These are phyloP conservation scores for Grosmannia serpens DNA, from an alignment of 2,329 filamentous ascomycete genomes.

Conservation along the genomic window DNA sequence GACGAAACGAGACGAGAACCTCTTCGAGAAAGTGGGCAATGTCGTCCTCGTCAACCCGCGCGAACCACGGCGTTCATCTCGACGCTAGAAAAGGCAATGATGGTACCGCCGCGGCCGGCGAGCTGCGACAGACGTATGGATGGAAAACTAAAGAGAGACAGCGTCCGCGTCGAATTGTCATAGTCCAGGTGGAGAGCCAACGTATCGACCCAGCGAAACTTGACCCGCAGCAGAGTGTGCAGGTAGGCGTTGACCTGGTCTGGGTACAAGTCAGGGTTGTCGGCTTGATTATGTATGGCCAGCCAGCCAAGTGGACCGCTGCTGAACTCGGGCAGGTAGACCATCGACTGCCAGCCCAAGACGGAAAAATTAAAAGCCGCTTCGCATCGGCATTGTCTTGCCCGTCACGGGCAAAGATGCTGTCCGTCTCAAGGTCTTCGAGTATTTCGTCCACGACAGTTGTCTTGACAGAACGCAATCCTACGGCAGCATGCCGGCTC, in stretches of 20 bases:
- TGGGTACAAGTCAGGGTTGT: neutral
- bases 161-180: neutral
- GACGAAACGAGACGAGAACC: neutral
- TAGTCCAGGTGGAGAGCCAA: neutral
- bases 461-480: too few species aligned
- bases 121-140: neutral
- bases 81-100: neutral
- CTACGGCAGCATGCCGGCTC: too few species aligned
- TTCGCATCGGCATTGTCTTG: too few species aligned
- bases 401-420: too few species aligned
- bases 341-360: neutral
- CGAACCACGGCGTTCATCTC: neutral
- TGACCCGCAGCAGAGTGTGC: neutral
- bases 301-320: too few species aligned
- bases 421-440: too few species aligned
- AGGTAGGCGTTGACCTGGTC: neutral
- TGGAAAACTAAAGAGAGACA: neutral
- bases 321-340: neutral
- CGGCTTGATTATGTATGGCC: too few species aligned
- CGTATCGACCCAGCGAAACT: neutral
- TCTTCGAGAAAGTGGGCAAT: neutral
- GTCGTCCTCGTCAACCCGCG: neutral
- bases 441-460: too few species aligned
- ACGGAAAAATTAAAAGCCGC: neutral
- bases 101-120: neutral